Evolutionary conservation across 305 asterid genomes (phyloP).

Genomic region (Fraxinus paxiana): DNA sequence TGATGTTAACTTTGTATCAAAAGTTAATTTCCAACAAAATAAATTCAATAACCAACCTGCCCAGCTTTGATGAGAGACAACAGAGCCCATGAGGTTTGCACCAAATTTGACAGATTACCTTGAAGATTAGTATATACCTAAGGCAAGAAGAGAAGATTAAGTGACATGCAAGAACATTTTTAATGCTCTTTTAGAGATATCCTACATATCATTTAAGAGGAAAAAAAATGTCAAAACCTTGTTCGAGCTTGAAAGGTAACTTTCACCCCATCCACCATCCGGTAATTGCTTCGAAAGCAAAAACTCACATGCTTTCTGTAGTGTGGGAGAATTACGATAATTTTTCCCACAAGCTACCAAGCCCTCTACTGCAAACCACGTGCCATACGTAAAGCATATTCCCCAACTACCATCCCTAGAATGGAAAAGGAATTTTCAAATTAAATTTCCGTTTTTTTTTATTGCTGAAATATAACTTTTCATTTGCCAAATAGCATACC

Average conservation of each 20-base stretch:
- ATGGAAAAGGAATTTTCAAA: background rate
- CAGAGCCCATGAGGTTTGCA: conserved; percentile 61
- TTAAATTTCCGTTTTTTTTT: background rate
- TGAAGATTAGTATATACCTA: conserved; percentile 43
- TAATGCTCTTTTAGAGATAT: background rate
- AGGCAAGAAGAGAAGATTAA: background rate
- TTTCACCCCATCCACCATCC: conserved; percentile 80
- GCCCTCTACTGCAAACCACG: conserved; percentile 50
- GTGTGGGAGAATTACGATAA: conserved; percentile 25
- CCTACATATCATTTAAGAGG: background rate
- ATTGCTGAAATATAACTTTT: background rate
- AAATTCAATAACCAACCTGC: conserved; percentile 35
- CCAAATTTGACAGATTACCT: conserved; percentile 46
- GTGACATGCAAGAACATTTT: background rate
- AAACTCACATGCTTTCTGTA: conserved; percentile 42
- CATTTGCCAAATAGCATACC: conserved; percentile 27
- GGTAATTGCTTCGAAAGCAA: conserved; percentile 38
- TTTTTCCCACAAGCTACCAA: conserved; percentile 42
- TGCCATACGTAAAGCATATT: conserved; percentile 51
- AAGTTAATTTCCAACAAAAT: background rate
- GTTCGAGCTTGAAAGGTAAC: conserved; percentile 43
- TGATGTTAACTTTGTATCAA: background rate
- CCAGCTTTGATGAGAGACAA: conserved; percentile 47
- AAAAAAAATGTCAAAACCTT: conserved; percentile 28
- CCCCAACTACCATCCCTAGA: conserved; percentile 59